Evolutionary conservation across 352 stramenopile species (phyloP).

Genomic region (Globisporangium rhizosaccharum): DNA sequence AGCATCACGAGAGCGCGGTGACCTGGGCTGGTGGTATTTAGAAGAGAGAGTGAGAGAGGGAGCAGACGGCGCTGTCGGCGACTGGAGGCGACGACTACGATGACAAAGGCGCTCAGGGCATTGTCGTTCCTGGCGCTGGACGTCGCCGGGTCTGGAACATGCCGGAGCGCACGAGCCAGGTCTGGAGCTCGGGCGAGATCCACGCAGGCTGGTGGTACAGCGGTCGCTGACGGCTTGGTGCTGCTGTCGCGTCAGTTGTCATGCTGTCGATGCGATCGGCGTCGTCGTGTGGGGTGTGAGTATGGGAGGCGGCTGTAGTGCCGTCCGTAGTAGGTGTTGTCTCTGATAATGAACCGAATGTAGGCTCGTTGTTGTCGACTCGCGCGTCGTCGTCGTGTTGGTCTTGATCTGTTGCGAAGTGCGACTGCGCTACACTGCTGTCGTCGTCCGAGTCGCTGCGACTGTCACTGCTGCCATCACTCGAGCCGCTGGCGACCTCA

Average conservation of each 20-base stretch:
- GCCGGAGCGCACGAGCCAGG: slow-evolving; percentile 39
- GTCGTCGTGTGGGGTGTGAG: slow-evolving; percentile 6
- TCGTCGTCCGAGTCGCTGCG: slow-evolving; percentile 7
- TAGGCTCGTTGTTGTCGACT: slow-evolving; percentile 12
- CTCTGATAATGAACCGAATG: slow-evolving; percentile 13
- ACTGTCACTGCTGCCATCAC: slow-evolving; percentile 2
- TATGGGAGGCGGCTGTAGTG: slow-evolving; percentile 7
- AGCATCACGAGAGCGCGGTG: slow-evolving; percentile 9
- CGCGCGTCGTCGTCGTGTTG: neutral
- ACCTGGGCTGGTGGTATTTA: neutral
- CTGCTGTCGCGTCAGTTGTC: neutral
- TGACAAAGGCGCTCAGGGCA: neutral
- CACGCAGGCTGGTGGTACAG: slow-evolving; percentile 49
- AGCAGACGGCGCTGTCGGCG: neutral
- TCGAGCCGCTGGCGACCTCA: neutral
- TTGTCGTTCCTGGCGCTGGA: neutral
- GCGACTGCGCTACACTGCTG: neutral
- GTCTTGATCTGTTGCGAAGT: neutral
- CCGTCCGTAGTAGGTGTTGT: neutral
- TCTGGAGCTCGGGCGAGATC: slow-evolving; percentile 52
- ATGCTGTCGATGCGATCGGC: neutral
- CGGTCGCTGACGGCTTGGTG: slow-evolving; percentile 10
- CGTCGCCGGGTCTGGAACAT: slow-evolving; percentile 36
- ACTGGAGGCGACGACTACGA: neutral
- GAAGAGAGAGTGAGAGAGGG: neutral